Percentiles rank a stretch among this genome's conserved stretches.
These are phyloP conservation scores for Penicillium capsulatum DNA, from an alignment of 2,329 filamentous ascomycete genomes.

Conservation along the genomic window DNA sequence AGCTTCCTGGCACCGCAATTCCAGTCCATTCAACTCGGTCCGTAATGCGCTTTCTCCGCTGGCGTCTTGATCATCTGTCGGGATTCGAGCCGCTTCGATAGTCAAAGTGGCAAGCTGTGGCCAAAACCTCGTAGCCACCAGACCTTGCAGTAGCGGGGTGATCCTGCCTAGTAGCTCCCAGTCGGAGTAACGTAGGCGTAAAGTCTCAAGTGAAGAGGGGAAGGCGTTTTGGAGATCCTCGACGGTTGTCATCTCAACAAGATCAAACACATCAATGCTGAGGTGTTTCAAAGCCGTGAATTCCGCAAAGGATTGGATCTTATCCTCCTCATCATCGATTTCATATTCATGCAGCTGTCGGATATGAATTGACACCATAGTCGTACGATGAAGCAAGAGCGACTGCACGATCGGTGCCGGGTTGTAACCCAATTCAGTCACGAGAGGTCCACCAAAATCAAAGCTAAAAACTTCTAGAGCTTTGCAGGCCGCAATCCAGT, in stretches of 20 bases:
- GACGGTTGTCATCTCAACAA: constrained; percentile 16
- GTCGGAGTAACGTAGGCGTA: not conserved
- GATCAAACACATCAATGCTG: constrained; percentile 23
- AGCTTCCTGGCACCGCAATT: too few relatives aligned
- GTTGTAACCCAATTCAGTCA: constrained; percentile 35
- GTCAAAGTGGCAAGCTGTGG: too few relatives aligned
- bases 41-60: too few relatives aligned
- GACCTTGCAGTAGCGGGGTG: too few relatives aligned
- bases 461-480: not conserved
- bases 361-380: too few relatives aligned
- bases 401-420: not conserved
- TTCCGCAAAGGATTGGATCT: constrained; percentile 53
- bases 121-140: too few relatives aligned
- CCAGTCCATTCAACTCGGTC: too few relatives aligned
- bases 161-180: too few relatives aligned
- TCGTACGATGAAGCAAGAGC: not conserved
- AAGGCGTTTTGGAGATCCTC: not conserved
- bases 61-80: too few relatives aligned
- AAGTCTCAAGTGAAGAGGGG: not conserved
- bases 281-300: constrained; percentile 47
- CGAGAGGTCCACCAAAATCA: constrained; percentile 16
- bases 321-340: constrained; percentile 46
- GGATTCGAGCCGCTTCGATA: too few relatives aligned
- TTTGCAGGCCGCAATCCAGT: constrained; percentile 1
- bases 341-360: constrained; percentile 34